A percentile compares a stretch with the other conserved stretches of the same genome.
Conservation (phyloP, 352 stramenopile species). For the Phytophthora tubulina region DNA sequence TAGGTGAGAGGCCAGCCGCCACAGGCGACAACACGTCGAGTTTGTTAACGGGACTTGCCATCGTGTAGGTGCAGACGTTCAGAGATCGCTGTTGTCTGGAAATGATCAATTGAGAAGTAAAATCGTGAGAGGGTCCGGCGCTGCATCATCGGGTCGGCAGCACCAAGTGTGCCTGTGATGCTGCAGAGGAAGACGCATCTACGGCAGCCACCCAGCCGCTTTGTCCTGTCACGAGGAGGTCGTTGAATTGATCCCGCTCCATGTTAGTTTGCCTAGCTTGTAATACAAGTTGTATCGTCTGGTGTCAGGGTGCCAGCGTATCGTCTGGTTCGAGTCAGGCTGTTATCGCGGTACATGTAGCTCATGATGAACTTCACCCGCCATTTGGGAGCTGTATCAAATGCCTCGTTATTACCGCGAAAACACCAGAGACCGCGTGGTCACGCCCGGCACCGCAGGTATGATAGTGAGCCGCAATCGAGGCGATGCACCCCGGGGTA, state of each 20-base stretch:
- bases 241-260: slow-evolving; percentile 38
- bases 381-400: slow-evolving; percentile 19
- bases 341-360: neutral
- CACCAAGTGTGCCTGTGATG: neutral
- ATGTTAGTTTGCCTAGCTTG: slow-evolving; percentile 33
- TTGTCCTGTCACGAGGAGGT: slow-evolving; percentile 11
- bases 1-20: slow-evolving; percentile 30
- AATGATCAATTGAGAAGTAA: slow-evolving; percentile 34
- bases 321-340: neutral
- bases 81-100: slow-evolving; percentile 5
- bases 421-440: slow-evolving; percentile 21
- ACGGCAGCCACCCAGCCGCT: slow-evolving; percentile 29
- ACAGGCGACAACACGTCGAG: slow-evolving; percentile 32
- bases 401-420: neutral
- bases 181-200: slow-evolving; percentile 17
- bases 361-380: neutral
- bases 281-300: slow-evolving; percentile 28
- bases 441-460: slow-evolving; percentile 32
- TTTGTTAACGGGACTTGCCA: slow-evolving; percentile 29
- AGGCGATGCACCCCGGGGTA: slow-evolving; percentile 14
- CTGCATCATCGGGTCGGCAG: slow-evolving; percentile 8
- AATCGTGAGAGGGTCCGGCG: slow-evolving; percentile 8
- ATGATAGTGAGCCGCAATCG: slow-evolving; percentile 43
- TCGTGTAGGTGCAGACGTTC: slow-evolving; percentile 3
- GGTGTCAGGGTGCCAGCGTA: slow-evolving; percentile 12